Evolutionary conservation across 164 flowering plant species (phyloP).

Genomic region (Kalanchoe fedtschenkoi): DNA sequence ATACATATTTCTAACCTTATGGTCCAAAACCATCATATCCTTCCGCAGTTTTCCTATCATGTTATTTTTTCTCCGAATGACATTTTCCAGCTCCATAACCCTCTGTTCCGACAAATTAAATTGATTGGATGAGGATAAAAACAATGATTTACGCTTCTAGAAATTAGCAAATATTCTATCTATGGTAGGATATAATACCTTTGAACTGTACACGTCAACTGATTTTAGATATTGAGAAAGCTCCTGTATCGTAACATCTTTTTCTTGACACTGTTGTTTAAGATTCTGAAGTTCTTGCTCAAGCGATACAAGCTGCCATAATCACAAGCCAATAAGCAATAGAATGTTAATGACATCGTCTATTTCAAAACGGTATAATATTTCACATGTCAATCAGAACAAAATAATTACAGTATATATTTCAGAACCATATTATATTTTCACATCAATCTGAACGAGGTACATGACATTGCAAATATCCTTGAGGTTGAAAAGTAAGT

Average conservation of each 20-base stretch:
- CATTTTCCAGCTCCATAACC: slow-evolving; percentile 67
- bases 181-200: slow-evolving; percentile 25
- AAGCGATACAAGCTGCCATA: slow-evolving; percentile 37
- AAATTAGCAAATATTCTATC: background rate
- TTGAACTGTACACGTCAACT: slow-evolving; percentile 38
- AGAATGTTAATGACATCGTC: background rate
- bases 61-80: slow-evolving; percentile 57
- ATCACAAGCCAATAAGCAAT: slow-evolving; percentile 9
- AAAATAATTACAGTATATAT: too few relatives aligned
- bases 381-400: too few relatives aligned
- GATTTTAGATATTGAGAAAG: slow-evolving; percentile 35
- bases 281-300: slow-evolving; percentile 64
- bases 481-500: too few relatives aligned
- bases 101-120: slow-evolving; percentile 36
- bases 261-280: slow-evolving; percentile 57
- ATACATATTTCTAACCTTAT: slow-evolving; percentile 39
- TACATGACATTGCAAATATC: too few relatives aligned
- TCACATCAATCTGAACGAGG: too few relatives aligned
- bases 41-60: slow-evolving; percentile 52
- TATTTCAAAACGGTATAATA: background rate
- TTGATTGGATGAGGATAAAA: background rate
- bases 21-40: slow-evolving; percentile 64
- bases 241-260: slow-evolving; percentile 60
- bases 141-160: background rate
- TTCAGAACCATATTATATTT: too few relatives aligned